phyloP scores from a whole-genome alignment of 148 eudicot genomes.

The Silene latifolia region DNA sequence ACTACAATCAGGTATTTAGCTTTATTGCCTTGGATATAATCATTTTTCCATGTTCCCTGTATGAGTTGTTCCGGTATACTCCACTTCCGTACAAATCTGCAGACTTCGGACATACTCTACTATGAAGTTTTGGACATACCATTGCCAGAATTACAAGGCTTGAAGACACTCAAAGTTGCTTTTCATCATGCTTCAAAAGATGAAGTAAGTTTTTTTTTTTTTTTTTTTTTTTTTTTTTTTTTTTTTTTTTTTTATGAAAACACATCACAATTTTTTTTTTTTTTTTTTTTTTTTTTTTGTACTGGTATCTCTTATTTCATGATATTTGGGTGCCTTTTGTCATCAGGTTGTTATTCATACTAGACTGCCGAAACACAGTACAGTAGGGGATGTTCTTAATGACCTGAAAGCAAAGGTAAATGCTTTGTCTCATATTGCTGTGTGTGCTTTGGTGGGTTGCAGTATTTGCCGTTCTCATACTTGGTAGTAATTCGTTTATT shows the following conservation, averaged over 20 bases:
- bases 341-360: slow-evolving; percentile 55
- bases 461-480: neutral
- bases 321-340: slow-evolving; percentile 10
- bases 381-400: slow-evolving; percentile 77
- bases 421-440: slow-evolving; percentile 7
- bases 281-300: too few relatives aligned
- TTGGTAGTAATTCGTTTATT: neutral
- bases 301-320: neutral
- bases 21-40: neutral
- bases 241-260: neutral
- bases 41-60: neutral
- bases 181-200: slow-evolving; percentile 71
- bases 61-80: neutral
- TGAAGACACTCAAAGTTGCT: slow-evolving; percentile 80
- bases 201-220: slow-evolving; percentile 58
- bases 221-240: too few relatives aligned
- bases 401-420: slow-evolving; percentile 69
- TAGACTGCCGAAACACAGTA: slow-evolving; percentile 80
- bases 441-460: neutral
- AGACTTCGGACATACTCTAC: slow-evolving; percentile 81
- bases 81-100: slow-evolving; percentile 5
- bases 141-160: slow-evolving; percentile 77
- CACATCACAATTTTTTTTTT: neutral
- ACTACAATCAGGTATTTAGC: slow-evolving; percentile 75
- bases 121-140: slow-evolving; percentile 86